Base-by-base conservation (phyloP, 371 early-diverging fungal species). In the Circinella umbellata region DNA sequence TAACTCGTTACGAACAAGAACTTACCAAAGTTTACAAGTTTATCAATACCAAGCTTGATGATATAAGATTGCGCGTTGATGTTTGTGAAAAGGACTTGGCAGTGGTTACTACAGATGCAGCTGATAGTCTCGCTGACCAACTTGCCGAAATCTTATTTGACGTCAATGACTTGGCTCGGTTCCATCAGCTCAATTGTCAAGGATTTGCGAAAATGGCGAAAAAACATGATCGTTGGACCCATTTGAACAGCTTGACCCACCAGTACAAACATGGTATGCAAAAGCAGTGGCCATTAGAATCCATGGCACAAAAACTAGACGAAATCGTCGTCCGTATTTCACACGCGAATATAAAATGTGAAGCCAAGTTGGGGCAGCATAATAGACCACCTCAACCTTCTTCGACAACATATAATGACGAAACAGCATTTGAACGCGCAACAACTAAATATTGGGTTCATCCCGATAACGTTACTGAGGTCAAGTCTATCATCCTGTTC, bases 181-280 rank as follows among this genome's bases (percentile, higher is more conserved):
- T 93, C 80, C 90, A 93, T 14, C 92, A 96, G 11, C 79, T 99
- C 63, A 99, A 99, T 86, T 92, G 92, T 68, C 90, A 96, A 18
- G 99, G 95, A 14, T 97, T 99, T 76, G 86, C 96, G 68, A 99
- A 97, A 86, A 91, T 98, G 66, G 86, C 98, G 73, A 98, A 97
- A 81, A 97, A 98, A 82, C 98, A 98, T 76, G 99, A 99, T 81
- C 95, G 95, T 69, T 92, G 93, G 80, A 96, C 97, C 4, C 77
- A 86, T 15, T 90, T 88, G 70, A 34, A 9, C 27, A 77, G 88
- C 63, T 85, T 98, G 65, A 88, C 79, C 83, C 90, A 49, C 76
- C 86, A 72, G 89, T 96, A 81, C 86, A 85, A 69, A 82, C 87
- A 73, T 79, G 88, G 64, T 75, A 95, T 73, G 90, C 92, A 83